Conservation (phyloP, 2,329 filamentous ascomycete genomes). For the Botryotinia narcissicola region DNA sequence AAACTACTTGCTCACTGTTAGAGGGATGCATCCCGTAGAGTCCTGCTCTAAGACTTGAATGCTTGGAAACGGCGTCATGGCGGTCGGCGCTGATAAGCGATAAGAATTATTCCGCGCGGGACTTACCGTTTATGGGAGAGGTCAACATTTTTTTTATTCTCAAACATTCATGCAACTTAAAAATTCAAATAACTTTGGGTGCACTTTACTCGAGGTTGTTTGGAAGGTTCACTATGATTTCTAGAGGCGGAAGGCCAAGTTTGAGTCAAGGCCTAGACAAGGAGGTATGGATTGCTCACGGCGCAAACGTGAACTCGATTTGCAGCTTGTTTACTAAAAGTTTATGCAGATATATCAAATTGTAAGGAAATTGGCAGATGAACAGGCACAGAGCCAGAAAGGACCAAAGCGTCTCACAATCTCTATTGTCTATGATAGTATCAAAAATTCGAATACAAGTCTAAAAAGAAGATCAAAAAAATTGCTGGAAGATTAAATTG, state of each 20-base stretch:
- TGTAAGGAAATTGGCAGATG: conserved; percentile 72
- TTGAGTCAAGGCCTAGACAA: conserved; percentile 59
- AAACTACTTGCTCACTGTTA: conserved; percentile 21
- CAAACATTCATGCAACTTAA: background rate
- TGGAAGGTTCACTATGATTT: conserved; percentile 29
- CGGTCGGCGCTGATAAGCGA: conserved; percentile 21
- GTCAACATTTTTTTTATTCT: conserved; percentile 13
- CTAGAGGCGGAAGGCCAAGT: conserved; percentile 45
- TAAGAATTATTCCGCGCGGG: conserved; percentile 8
- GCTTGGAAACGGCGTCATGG: conserved; percentile 17
- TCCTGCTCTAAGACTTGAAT: background rate
- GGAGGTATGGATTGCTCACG: conserved; percentile 46
- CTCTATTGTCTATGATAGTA: conserved; percentile 68
- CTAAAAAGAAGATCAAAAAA: conserved; percentile 80
- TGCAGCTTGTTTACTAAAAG: conserved; percentile 14
- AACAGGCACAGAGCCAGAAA: conserved; percentile 53
- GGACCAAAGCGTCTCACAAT: conserved; percentile 53
- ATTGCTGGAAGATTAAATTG: conserved; percentile 79
- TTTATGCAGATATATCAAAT: conserved; percentile 66
- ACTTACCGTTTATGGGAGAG: conserved; percentile 8
- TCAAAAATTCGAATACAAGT: conserved; percentile 83
- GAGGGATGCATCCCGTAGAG: conserved; percentile 5
- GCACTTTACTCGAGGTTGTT: too few relatives aligned
- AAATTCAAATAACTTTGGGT: background rate
- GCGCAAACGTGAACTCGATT: conserved; percentile 9